These are phyloP conservation scores for Ceratocystis cubensis DNA, from an alignment of 2,329 filamentous ascomycete genomes.

Conservation along the genomic window DNA sequence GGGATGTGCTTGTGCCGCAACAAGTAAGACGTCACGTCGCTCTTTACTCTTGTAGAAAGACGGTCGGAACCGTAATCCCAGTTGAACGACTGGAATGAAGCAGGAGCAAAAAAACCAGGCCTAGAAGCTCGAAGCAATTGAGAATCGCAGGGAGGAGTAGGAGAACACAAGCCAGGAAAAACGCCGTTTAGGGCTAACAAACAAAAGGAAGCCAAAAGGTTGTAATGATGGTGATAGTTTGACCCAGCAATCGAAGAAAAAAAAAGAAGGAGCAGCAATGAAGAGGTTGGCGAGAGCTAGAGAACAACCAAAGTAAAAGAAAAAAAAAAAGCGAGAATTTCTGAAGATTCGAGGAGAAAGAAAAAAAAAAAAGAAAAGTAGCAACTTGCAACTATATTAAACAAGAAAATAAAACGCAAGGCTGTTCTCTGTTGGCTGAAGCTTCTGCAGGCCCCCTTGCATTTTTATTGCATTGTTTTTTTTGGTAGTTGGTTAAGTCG, in stretches of 20 bases:
- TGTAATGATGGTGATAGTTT: no score
- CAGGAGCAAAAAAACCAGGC: not conserved
- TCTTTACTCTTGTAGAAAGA: no score
- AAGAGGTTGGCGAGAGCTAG: not conserved
- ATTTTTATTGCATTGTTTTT: not conserved
- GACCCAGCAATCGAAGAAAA: not conserved
- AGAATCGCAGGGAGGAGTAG: not conserved
- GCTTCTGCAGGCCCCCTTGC: slow-evolving; percentile 11
- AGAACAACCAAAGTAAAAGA: not conserved
- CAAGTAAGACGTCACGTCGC: no score
- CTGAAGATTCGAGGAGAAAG: not conserved
- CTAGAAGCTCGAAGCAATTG: not conserved
- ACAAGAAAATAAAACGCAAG: slow-evolving; percentile 4
- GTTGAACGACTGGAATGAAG: not conserved
- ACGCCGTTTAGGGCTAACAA: no score
- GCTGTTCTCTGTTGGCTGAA: slow-evolving; percentile 1
- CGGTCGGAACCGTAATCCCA: no score
- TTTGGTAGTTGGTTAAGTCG: not conserved
- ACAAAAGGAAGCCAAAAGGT: not conserved
- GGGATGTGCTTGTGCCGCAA: no score
- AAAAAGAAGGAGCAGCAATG: not conserved
- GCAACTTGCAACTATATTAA: not conserved
- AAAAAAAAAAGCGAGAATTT: not conserved
- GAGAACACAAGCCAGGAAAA: not conserved
- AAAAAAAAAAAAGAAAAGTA: not conserved